phyloP scores from a whole-genome alignment of 2,329 filamentous ascomycete species.

The Colletotrichum simmondsii region DNA sequence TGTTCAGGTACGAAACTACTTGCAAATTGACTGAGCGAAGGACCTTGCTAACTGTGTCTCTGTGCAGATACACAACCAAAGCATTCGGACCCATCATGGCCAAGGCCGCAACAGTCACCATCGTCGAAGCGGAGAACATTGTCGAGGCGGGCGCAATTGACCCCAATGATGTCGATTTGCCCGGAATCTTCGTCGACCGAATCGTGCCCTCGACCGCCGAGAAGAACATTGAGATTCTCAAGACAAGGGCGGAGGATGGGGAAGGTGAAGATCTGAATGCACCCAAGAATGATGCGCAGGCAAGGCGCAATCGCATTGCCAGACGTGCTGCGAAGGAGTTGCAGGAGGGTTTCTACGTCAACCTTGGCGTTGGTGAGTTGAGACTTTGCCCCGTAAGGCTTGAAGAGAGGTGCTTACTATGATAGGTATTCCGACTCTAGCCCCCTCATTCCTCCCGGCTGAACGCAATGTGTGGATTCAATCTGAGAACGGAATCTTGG shows the following conservation, averaged over 20 bases:
- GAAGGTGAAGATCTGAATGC: constrained; percentile 41
- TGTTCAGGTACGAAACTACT: constrained; percentile 69
- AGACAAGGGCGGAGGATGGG: constrained; percentile 60
- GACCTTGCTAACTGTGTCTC: not conserved
- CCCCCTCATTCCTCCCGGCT: constrained; percentile 77
- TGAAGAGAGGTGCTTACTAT: not conserved
- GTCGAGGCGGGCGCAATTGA: constrained; percentile 79
- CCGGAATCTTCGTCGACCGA: constrained; percentile 85
- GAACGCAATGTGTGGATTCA: constrained; percentile 83
- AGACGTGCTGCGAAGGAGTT: constrained; percentile 83
- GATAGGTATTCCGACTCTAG: constrained; percentile 82
- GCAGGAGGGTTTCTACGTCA: constrained; percentile 83
- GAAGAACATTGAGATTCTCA: constrained; percentile 79
- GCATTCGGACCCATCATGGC: constrained; percentile 82
- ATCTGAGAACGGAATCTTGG: constrained; percentile 86
- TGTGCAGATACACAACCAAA: constrained; percentile 73
- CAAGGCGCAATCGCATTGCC: constrained; percentile 77
- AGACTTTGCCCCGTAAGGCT: not conserved
- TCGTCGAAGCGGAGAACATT: constrained; percentile 88
- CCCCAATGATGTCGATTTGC: constrained; percentile 80
- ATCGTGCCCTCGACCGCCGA: constrained; percentile 79
- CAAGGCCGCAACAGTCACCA: constrained; percentile 80
- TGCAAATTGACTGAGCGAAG: not conserved
- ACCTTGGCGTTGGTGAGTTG: constrained; percentile 70
- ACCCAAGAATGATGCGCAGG: constrained; percentile 57